Conservation (phyloP, 2,329 filamentous ascomycete species). For the Colletotrichum sojae region DNA sequence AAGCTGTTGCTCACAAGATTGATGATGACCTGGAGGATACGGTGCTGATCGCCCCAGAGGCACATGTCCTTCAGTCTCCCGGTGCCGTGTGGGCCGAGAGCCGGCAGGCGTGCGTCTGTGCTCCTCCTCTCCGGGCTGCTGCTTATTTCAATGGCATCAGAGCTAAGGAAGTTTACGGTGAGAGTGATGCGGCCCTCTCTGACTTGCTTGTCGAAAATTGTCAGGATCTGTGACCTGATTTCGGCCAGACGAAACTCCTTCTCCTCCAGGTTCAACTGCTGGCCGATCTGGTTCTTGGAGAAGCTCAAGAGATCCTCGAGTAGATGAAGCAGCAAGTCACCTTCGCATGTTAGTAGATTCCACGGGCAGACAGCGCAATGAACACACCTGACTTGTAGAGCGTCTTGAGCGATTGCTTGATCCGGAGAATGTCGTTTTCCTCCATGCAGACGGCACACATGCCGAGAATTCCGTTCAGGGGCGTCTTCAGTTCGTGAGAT, state of each 20-base stretch:
- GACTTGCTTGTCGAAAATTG: conserved; percentile 92
- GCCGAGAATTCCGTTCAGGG: conserved; percentile 93
- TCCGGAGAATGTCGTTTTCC: conserved; percentile 82
- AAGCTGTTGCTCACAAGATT: conserved; percentile 93
- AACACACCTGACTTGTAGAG: conserved; percentile 82
- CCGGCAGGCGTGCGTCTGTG: conserved; percentile 60
- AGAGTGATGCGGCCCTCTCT: conserved; percentile 84
- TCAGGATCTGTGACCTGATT: conserved; percentile 83
- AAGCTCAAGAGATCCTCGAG: conserved; percentile 93
- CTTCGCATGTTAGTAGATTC: conserved; percentile 42
- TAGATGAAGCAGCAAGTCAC: conserved; percentile 86
- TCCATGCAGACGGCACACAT: conserved; percentile 96
- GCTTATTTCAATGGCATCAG: conserved; percentile 49
- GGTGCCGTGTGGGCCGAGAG: conserved; percentile 74
- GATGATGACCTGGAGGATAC: conserved; percentile 93
- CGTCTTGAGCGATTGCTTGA: conserved; percentile 87
- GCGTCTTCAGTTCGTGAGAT: conserved; percentile 88
- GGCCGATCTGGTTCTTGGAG: conserved; percentile 94
- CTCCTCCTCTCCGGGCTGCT: conserved; percentile 46
- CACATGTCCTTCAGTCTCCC: conserved; percentile 87
- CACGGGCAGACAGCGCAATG: too few relatives aligned
- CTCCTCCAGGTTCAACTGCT: conserved; percentile 85
- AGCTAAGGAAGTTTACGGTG: conserved; percentile 77
- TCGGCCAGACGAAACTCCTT: conserved; percentile 89
- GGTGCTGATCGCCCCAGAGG: conserved; percentile 92